A percentile compares a stretch with the other conserved stretches of the same genome.
Conservation (phyloP, 2,329 filamentous ascomycete species). For the Grosmannia serpens region DNA sequence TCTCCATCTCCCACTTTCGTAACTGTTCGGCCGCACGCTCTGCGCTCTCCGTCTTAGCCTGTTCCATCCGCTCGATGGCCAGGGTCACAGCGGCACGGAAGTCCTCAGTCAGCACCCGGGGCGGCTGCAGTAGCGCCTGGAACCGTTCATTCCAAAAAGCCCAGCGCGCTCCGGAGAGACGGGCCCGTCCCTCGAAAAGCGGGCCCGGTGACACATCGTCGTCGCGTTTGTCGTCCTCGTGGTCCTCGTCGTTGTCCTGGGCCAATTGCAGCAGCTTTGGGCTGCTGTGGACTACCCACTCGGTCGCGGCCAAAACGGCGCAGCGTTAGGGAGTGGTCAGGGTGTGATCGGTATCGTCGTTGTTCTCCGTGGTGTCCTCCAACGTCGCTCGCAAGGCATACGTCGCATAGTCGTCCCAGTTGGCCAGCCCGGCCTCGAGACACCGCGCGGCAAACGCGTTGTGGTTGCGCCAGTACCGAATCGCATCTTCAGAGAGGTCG, state of each 20-base stretch:
- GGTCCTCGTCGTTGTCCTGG: neutral
- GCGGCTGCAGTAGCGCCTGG: neutral
- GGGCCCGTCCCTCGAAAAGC: neutral
- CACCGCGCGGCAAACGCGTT: neutral
- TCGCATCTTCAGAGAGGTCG: neutral
- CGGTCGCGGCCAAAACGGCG: neutral
- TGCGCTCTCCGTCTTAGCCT: too few relatives aligned
- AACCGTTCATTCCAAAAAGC: neutral
- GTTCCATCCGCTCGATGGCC: too few relatives aligned
- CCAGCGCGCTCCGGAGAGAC: neutral
- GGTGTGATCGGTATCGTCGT: too few relatives aligned
- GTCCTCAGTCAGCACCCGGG: too few relatives aligned
- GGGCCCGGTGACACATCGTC: neutral
- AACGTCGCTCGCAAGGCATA: neutral
- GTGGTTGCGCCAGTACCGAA: neutral
- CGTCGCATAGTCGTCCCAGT: neutral
- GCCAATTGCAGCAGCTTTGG: neutral
- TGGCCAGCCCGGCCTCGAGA: neutral
- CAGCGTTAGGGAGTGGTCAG: neutral
- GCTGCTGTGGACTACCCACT: neutral
- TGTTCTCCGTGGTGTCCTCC: too few relatives aligned
- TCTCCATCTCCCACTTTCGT: too few relatives aligned
- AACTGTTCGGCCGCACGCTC: too few relatives aligned
- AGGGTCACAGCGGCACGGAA: too few relatives aligned
- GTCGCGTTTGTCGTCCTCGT: too few relatives aligned